Conservation (phyloP, 257 asterid species). For the Solanum tarijense region DNA sequence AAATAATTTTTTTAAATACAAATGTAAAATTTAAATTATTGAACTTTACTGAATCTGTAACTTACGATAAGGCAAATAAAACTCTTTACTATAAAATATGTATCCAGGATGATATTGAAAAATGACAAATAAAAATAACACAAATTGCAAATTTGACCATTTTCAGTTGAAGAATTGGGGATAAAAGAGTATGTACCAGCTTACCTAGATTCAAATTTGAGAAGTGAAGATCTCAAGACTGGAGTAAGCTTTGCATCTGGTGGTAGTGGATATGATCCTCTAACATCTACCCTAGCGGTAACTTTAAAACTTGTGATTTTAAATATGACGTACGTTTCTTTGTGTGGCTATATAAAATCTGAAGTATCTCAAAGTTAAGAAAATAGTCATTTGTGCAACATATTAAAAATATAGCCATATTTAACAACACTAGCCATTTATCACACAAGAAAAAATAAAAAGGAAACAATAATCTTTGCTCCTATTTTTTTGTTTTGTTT, state of each 20-base stretch:
- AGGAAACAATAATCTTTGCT: neutral
- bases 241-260: constrained; percentile 97
- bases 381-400: neutral
- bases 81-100: neutral
- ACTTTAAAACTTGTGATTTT: neutral
- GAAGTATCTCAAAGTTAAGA: neutral
- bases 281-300: constrained; percentile 32
- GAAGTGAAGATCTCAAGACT: constrained; percentile 32
- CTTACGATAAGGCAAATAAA: no score
- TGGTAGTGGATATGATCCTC: constrained; percentile 65
- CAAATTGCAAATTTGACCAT: neutral
- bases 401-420: neutral
- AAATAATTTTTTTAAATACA: neutral
- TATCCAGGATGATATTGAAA: neutral
- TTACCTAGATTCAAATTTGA: constrained; percentile 48
- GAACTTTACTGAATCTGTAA: neutral
- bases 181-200: constrained; percentile 50
- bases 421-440: neutral
- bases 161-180: constrained; percentile 59
- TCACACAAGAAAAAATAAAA: neutral
- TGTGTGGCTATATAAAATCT: neutral
- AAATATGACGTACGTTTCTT: neutral
- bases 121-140: neutral
- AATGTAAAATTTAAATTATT: neutral
- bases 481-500: neutral